Percentiles rank a stretch among this genome's conserved stretches.
phyloP scores from a whole-genome alignment of 768 basidiomycete species.

The Mycena latifolia region DNA sequence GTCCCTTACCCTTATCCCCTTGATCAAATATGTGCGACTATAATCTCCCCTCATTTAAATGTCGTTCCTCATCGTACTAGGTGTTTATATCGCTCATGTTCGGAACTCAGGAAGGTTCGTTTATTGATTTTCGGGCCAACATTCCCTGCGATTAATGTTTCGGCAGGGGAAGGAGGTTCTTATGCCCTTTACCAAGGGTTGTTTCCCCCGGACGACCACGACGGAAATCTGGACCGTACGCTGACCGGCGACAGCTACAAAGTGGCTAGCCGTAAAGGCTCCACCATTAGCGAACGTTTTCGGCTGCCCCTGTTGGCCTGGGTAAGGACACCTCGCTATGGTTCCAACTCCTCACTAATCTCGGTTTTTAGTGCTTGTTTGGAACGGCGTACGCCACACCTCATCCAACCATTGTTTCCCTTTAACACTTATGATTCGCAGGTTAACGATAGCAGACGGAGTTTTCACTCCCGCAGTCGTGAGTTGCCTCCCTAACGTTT shows the following conservation, averaged over 20 bases:
- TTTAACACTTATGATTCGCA: slow-evolving; percentile 30
- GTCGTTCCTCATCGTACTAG: slow-evolving; percentile 59
- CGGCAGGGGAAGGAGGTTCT: slow-evolving; percentile 73
- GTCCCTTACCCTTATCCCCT: slow-evolving; percentile 70
- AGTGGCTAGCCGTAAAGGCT: slow-evolving; percentile 30
- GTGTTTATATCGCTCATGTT: slow-evolving; percentile 62
- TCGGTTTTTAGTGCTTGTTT: slow-evolving; percentile 61
- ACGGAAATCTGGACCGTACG: slow-evolving; percentile 63
- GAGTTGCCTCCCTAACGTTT: not conserved
- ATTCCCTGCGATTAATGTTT: not conserved
- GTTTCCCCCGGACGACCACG: slow-evolving; percentile 61
- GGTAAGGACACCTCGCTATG: slow-evolving; percentile 46
- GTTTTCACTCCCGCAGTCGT: slow-evolving; percentile 76
- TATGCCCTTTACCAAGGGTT: slow-evolving; percentile 76
- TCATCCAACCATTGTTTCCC: not conserved
- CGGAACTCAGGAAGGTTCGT: slow-evolving; percentile 64
- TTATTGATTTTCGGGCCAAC: not conserved
- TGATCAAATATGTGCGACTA: slow-evolving; percentile 70
- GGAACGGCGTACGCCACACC: slow-evolving; percentile 59
- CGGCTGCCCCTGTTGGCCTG: slow-evolving; percentile 68
- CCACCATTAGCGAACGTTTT: slow-evolving; percentile 45
- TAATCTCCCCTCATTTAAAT: not conserved
- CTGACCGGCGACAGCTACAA: slow-evolving; percentile 61
- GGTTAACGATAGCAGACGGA: slow-evolving; percentile 77
- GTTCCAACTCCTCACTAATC: not conserved